A percentile compares a stretch with the other conserved stretches of the same genome.
Evolutionary conservation across 768 basidiomycete genomes (phyloP).

Genomic region (Tephrocybe rancida): DNA sequence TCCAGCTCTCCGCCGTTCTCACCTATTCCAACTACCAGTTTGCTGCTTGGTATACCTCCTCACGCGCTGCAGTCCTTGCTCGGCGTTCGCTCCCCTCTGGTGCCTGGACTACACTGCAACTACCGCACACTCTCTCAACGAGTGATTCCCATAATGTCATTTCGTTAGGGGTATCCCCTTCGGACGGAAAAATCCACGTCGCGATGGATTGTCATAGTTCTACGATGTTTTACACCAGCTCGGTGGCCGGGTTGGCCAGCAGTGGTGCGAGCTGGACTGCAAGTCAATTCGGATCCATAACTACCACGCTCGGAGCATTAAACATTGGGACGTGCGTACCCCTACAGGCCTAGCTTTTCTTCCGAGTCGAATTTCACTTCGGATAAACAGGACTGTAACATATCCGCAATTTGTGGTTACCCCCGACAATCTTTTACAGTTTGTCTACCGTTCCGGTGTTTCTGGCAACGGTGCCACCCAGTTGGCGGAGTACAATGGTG

Average conservation of each 20-base stretch:
- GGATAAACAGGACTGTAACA: constrained; percentile 35
- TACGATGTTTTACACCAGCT: constrained; percentile 43
- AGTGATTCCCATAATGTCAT: constrained; percentile 49
- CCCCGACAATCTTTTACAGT: constrained; percentile 47
- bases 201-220: constrained; percentile 51
- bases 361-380: background rate
- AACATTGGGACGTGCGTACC: constrained; percentile 42
- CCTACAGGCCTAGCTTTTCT: background rate
- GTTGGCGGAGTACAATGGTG: constrained; percentile 44
- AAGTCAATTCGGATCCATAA: constrained; percentile 42
- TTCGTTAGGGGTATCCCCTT: constrained; percentile 43
- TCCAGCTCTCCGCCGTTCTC: constrained; percentile 44
- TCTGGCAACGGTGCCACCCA: constrained; percentile 51
- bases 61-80: constrained; percentile 39
- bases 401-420: constrained; percentile 52
- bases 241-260: constrained; percentile 40
- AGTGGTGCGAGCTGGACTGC: constrained; percentile 45
- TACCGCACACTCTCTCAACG: constrained; percentile 42
- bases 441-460: constrained; percentile 48
- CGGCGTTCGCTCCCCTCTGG: constrained; percentile 42
- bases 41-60: constrained; percentile 48
- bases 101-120: constrained; percentile 41
- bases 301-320: constrained; percentile 40
- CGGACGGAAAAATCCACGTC: constrained; percentile 48
- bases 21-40: constrained; percentile 43